These are phyloP conservation scores for Oryza glumipatula DNA, from an alignment of 176 grass and related monocot genomes.

Conservation along the genomic window DNA sequence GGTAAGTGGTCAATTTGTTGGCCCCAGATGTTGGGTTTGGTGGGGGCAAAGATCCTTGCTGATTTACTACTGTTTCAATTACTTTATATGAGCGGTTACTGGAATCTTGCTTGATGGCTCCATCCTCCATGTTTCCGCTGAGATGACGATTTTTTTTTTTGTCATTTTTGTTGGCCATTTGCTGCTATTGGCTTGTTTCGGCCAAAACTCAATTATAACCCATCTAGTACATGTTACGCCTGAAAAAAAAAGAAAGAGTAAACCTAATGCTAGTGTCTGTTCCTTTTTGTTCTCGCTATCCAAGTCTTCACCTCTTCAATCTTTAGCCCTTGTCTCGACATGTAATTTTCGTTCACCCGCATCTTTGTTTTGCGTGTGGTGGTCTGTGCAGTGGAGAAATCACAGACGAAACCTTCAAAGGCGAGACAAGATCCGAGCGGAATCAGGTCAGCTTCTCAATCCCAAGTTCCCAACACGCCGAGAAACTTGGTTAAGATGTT, in stretches of 20 bases:
- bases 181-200: background rate
- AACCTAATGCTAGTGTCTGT: background rate
- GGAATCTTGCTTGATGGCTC: slow-evolving; percentile 11
- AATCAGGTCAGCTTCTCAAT: slow-evolving; percentile 59
- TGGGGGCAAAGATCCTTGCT: slow-evolving; percentile 33
- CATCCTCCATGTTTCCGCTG: background rate
- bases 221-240: background rate
- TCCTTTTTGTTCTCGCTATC: background rate
- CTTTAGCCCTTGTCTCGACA: background rate
- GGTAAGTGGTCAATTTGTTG: slow-evolving; percentile 31
- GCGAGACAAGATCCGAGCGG: slow-evolving; percentile 59
- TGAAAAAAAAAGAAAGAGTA: background rate
- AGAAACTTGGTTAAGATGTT: slow-evolving; percentile 13
- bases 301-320: background rate
- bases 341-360: slow-evolving; percentile 8
- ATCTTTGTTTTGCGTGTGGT: slow-evolving; percentile 36
- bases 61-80: slow-evolving; percentile 34
- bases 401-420: slow-evolving; percentile 66
- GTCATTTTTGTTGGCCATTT: slow-evolving; percentile 17
- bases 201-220: background rate
- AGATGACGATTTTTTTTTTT: slow-evolving; percentile 7
- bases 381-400: slow-evolving; percentile 58
- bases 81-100: background rate
- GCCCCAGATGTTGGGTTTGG: slow-evolving; percentile 28
- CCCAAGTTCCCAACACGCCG: background rate